Evolutionary conservation across 306 rosid species (phyloP).

Genomic region (Trifolium fragiferum): DNA sequence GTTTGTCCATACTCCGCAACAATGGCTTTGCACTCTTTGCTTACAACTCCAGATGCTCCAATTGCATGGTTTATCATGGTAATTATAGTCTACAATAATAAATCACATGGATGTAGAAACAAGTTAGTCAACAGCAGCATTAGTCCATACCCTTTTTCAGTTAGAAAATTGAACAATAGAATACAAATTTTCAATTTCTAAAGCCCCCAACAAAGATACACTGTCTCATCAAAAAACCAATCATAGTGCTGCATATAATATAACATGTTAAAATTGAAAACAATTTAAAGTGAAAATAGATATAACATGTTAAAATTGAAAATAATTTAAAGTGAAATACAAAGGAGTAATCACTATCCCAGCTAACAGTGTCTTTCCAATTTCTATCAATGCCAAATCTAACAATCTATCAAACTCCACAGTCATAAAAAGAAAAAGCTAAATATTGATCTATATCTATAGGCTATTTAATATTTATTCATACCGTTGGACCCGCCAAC

Average conservation of each 20-base stretch:
- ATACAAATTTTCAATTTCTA: slow-evolving; percentile 15
- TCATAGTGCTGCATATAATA: background rate
- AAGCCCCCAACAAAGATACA: slow-evolving; percentile 3
- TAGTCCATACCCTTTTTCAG: slow-evolving; percentile 3
- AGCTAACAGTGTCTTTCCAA: background rate
- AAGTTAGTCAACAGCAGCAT: slow-evolving; percentile 17
- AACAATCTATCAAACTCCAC: slow-evolving; percentile 15
- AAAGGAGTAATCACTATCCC: background rate
- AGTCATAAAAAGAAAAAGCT: slow-evolving; percentile 6
- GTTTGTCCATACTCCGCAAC: slow-evolving; percentile 75
- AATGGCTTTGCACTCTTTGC: slow-evolving; percentile 77
- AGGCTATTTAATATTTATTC: slow-evolving; percentile 39
- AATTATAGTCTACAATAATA: slow-evolving; percentile 60
- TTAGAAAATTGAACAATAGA: slow-evolving; percentile 11
- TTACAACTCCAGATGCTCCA: slow-evolving; percentile 73
- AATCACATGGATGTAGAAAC: slow-evolving; percentile 27
- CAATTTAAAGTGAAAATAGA: slow-evolving; percentile 6
- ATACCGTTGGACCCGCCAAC: slow-evolving; percentile 91
- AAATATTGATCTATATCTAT: slow-evolving; percentile 3
- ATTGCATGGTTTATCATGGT: slow-evolving; percentile 82
- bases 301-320: slow-evolving; percentile 12
- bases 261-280: slow-evolving; percentile 14
- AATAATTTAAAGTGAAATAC: slow-evolving; percentile 1
- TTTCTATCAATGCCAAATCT: background rate
- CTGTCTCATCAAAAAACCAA: slow-evolving; percentile 5